phyloP scores from a whole-genome alignment of 371 early-diverging fungal species.

The Mortierella sp. region DNA sequence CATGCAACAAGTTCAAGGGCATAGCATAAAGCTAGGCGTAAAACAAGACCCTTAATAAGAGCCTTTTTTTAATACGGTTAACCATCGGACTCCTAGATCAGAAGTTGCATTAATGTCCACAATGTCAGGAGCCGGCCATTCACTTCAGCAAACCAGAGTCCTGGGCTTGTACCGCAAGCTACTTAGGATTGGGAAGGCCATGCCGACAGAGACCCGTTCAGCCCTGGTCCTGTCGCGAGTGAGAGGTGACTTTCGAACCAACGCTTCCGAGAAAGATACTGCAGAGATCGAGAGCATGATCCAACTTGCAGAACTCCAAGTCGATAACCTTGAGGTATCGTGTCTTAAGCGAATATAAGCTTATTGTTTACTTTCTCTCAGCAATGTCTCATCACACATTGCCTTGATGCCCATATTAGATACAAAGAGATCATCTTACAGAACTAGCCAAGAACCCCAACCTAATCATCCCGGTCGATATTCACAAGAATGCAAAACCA shows the following conservation, averaged over 20 bases:
- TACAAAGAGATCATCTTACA: slow-evolving; percentile 49
- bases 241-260: slow-evolving; percentile 41
- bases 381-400: no score
- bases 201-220: slow-evolving; percentile 52
- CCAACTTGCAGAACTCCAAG: slow-evolving; percentile 50
- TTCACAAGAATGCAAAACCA: slow-evolving; percentile 49
- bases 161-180: slow-evolving; percentile 34
- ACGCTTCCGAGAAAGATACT: slow-evolving; percentile 31
- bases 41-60: no score
- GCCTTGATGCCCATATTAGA: slow-evolving; percentile 21
- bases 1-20: no score
- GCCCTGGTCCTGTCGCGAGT: slow-evolving; percentile 45
- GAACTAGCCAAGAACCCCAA: slow-evolving; percentile 53
- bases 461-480: slow-evolving; percentile 51
- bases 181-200: slow-evolving; percentile 48
- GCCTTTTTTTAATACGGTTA: no score
- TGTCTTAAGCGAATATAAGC: no score
- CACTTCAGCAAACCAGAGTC: slow-evolving; percentile 22
- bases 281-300: slow-evolving; percentile 43
- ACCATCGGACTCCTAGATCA: no score
- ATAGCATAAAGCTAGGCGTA: no score
- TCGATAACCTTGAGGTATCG: slow-evolving; percentile 45
- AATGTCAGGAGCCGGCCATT: slow-evolving; percentile 21
- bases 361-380: no score
- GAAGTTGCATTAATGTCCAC: no score